Evolutionary conservation across 306 rosid species (phyloP).

Genomic region (Gleditsia sinensis): DNA sequence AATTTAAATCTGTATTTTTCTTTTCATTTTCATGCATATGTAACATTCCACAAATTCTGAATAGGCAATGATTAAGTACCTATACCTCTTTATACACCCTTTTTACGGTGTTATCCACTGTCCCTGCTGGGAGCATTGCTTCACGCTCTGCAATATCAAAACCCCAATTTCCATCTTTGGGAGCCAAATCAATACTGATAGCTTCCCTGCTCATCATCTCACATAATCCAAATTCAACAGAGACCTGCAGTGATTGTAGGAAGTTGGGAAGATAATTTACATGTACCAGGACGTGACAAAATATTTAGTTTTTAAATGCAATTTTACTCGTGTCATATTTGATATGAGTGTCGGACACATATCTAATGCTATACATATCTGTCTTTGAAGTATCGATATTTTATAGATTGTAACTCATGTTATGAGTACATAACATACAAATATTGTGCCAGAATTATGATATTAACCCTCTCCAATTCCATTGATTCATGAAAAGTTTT

Average conservation of each 20-base stretch:
- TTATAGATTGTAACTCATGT: background rate
- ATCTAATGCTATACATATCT: too few relatives aligned
- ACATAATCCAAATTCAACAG: constrained; percentile 86
- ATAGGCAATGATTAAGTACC: background rate
- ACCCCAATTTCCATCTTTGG: constrained; percentile 77
- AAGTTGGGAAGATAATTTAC: background rate
- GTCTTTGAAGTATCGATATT: too few relatives aligned
- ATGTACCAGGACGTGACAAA: too few relatives aligned
- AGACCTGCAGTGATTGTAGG: constrained; percentile 48
- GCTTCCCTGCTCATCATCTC: constrained; percentile 78
- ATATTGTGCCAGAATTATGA: background rate
- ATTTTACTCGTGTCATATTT: too few relatives aligned
- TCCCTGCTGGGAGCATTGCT: constrained; percentile 69
- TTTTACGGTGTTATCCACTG: constrained; percentile 60
- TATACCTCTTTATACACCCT: constrained; percentile 71
- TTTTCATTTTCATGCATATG: background rate
- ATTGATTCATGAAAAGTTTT: too few relatives aligned
- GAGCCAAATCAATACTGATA: constrained; percentile 52
- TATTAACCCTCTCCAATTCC: background rate
- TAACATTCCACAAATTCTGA: background rate
- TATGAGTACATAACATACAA: background rate
- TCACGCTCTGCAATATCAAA: constrained; percentile 71
- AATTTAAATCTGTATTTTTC: background rate
- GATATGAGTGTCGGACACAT: too few relatives aligned
- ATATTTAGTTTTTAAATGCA: too few relatives aligned